Percentiles rank a stretch among this genome's conserved stretches.
Conservation (phyloP, 1,139 yeast species). For the Pichiaceae sp. region DNA sequence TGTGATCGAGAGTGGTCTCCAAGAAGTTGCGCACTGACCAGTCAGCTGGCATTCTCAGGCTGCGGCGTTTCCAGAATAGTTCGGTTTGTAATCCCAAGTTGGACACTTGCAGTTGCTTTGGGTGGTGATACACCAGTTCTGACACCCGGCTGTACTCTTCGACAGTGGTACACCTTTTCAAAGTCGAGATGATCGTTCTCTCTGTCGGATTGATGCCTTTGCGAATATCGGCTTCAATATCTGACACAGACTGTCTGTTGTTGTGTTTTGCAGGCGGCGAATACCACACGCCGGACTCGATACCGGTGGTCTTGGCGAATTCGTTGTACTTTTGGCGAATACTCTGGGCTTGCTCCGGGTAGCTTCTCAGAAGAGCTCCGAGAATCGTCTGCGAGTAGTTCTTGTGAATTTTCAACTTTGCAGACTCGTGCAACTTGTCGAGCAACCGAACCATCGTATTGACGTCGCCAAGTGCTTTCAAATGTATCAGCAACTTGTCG, state of each 20-base stretch:
- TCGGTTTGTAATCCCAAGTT: slow-evolving; percentile 11
- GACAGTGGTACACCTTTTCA: slow-evolving; percentile 8
- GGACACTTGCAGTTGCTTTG: slow-evolving; percentile 6
- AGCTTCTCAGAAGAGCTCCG: not conserved
- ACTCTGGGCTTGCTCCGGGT: not conserved
- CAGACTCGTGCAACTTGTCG: slow-evolving; percentile 7
- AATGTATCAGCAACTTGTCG: slow-evolving; percentile 1
- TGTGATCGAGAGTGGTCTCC: not conserved
- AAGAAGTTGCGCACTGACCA: slow-evolving; percentile 5
- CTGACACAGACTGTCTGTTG: not conserved
- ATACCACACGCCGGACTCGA: too few relatives aligned
- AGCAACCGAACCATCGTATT: slow-evolving; percentile 8
- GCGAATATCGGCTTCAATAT: slow-evolving; percentile 16
- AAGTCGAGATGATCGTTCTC: slow-evolving; percentile 13
- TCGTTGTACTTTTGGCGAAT: too few relatives aligned
- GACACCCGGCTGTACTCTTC: slow-evolving; percentile 11
- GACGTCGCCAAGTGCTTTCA: slow-evolving; percentile 5
- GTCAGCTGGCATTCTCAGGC: slow-evolving; percentile 6
- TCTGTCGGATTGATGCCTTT: slow-evolving; percentile 17
- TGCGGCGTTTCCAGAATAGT: slow-evolving; percentile 15
- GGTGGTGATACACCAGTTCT: slow-evolving; percentile 10
- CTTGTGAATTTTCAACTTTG: slow-evolving; percentile 5
- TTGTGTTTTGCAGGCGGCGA: not conserved
- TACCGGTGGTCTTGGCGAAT: too few relatives aligned
- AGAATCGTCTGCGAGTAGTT: slow-evolving; percentile 5